phyloP scores from a whole-genome alignment of 225 moss, liverwort and hornwort genomes.

The Physcomitrellopsis africana region DNA sequence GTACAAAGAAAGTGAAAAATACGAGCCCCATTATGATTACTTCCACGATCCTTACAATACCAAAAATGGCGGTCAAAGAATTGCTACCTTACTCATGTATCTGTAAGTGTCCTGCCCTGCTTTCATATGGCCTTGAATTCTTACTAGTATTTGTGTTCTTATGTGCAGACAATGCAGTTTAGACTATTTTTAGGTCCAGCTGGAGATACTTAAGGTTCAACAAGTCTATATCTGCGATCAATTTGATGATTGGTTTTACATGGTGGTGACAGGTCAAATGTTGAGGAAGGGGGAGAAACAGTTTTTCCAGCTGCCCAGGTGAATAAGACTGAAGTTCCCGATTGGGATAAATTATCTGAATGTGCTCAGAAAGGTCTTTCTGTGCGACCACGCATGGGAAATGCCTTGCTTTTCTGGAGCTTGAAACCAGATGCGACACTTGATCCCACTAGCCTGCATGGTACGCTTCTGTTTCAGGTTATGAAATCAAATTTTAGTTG shows the following conservation, averaged over 20 bases:
- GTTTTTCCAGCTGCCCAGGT: constrained; percentile 90
- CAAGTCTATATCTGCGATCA: background rate
- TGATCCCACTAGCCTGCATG: constrained; percentile 89
- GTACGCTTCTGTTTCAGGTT: constrained; percentile 46
- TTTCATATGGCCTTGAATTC: background rate
- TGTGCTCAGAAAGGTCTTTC: constrained; percentile 90
- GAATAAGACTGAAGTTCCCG: constrained; percentile 64
- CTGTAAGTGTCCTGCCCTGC: constrained; percentile 60
- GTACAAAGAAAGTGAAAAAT: constrained; percentile 92
- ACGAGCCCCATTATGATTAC: constrained; percentile 96
- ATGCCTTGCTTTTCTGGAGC: constrained; percentile 98
- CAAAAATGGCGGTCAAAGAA: constrained; percentile 93
- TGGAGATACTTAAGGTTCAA: constrained; percentile 3
- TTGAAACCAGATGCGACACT: constrained; percentile 83
- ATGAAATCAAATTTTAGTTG: too few species aligned
- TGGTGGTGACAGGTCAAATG: constrained; percentile 77
- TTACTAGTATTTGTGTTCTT: background rate
- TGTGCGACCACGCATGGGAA: constrained; percentile 90
- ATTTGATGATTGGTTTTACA: constrained; percentile 2
- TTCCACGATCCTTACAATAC: constrained; percentile 95
- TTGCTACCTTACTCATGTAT: constrained; percentile 97
- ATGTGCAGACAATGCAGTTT: background rate
- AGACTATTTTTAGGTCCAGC: constrained; percentile 4
- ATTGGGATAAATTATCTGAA: constrained; percentile 86
- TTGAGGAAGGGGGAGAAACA: constrained; percentile 94